Conservation (phyloP, 768 basidiomycete species). For the Mycena belliarum region DNA sequence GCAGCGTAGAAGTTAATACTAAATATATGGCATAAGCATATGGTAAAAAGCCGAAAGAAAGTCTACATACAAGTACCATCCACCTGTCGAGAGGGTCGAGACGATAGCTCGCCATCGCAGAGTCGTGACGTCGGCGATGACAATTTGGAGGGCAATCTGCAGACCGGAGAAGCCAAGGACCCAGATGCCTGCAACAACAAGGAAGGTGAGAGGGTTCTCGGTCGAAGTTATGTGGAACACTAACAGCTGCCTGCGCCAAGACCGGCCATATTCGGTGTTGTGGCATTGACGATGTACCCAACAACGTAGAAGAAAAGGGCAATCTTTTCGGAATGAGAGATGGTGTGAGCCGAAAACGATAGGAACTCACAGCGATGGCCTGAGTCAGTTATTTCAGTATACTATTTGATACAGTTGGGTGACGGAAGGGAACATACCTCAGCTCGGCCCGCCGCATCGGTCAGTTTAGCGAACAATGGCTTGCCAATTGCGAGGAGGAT, state of each 20-base stretch:
- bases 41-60: constrained; percentile 34
- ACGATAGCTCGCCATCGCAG: constrained; percentile 42
- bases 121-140: constrained; percentile 43
- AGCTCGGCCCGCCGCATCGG: constrained; percentile 19
- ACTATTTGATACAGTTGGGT: background rate
- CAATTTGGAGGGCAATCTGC: constrained; percentile 47
- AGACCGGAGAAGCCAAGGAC: constrained; percentile 35
- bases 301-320: constrained; percentile 22
- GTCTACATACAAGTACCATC: constrained; percentile 25
- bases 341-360: background rate
- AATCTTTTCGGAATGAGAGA: background rate
- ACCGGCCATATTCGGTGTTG: constrained; percentile 22
- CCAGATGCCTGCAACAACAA: constrained; percentile 20
- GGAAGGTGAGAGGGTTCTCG: background rate
- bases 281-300: constrained; percentile 19
- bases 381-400: background rate
- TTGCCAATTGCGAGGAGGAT: constrained; percentile 23
- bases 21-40: constrained; percentile 34
- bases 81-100: constrained; percentile 26
- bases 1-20: constrained; percentile 32
- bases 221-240: background rate
- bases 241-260: constrained; percentile 32
- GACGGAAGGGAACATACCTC: constrained; percentile 5
- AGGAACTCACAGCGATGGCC: constrained; percentile 18
- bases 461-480: constrained; percentile 21